Percentiles rank a stretch among this genome's conserved stretches.
Conservation (phyloP, 352 stramenopile genomes). For the Aphanomyces euteiches region DNA sequence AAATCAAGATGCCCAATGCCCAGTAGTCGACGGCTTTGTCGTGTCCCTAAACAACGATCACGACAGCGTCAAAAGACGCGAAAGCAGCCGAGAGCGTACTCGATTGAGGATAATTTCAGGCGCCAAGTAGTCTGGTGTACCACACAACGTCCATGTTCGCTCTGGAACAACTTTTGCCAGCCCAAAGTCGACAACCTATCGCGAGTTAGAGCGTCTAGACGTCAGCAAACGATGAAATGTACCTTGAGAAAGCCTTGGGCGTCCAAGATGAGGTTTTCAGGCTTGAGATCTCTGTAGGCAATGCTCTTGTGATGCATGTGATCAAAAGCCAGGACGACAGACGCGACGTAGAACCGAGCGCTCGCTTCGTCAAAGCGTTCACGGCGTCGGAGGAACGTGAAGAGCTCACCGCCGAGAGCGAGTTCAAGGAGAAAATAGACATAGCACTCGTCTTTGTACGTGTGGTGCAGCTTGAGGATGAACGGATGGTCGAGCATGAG, state of each 20-base stretch:
- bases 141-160: conserved; percentile 87
- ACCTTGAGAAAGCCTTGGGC: conserved; percentile 83
- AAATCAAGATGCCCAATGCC: conserved; percentile 87
- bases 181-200: conserved; percentile 81
- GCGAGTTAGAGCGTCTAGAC: background rate
- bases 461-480: conserved; percentile 87
- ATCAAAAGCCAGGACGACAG: conserved; percentile 87
- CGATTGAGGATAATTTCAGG: conserved; percentile 91
- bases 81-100: background rate
- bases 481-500: conserved; percentile 85
- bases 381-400: conserved; percentile 81
- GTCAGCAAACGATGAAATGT: background rate
- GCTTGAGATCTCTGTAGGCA: conserved; percentile 89
- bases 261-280: conserved; percentile 86
- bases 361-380: conserved; percentile 73
- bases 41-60: conserved; percentile 48
- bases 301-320: conserved; percentile 89
- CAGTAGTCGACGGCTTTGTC: conserved; percentile 90
- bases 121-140: conserved; percentile 90
- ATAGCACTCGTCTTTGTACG: conserved; percentile 87
- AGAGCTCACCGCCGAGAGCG: conserved; percentile 88
- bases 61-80: background rate
- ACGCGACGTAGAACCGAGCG: conserved; percentile 84
- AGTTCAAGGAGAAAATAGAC: conserved; percentile 92
- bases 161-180: conserved; percentile 87